phyloP scores from a whole-genome alignment of 495 filamentous ascomycete genomes.

The Schizothecium vesticola region DNA sequence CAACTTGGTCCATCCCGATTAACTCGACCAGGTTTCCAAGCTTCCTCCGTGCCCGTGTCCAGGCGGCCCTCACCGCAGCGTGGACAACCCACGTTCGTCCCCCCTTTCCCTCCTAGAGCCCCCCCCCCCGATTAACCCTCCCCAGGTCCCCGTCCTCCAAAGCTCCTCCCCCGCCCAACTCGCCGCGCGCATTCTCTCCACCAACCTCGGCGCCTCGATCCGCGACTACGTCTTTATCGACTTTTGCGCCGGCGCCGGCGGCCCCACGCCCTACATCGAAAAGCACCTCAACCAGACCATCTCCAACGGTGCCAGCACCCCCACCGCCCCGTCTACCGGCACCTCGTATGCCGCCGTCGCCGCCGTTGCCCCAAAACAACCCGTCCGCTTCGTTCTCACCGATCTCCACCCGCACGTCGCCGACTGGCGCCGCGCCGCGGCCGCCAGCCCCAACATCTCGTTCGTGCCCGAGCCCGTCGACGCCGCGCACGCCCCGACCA shows the following conservation, averaged over 20 bases:
- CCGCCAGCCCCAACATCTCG: conserved; percentile 44
- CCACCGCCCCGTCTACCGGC: not conserved
- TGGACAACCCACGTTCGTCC: conserved; percentile 38
- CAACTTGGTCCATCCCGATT: not conserved
- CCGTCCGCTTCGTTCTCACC: conserved; percentile 59
- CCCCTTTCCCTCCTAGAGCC: not conserved
- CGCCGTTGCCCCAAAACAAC: conserved; percentile 6
- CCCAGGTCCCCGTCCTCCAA: conserved; percentile 41
- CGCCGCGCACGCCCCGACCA: conserved; percentile 49
- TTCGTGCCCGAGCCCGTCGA: conserved; percentile 57
- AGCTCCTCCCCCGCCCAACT: conserved; percentile 39
- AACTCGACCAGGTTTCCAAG: conserved; percentile 43
- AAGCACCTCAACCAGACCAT: conserved; percentile 45
- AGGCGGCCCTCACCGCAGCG: conserved; percentile 46
- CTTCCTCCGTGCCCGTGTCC: conserved; percentile 46
- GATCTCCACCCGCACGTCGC: conserved; percentile 63
- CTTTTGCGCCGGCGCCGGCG: conserved; percentile 70
- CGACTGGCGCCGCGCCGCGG: conserved; percentile 52
- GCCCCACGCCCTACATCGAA: conserved; percentile 61
- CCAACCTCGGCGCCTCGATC: conserved; percentile 36
- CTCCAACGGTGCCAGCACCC: conserved; percentile 22
- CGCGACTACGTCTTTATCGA: conserved; percentile 56
- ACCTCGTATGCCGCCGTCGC: conserved; percentile 12
- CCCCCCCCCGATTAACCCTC: not conserved
- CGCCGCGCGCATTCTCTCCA: conserved; percentile 44